Evolutionary conservation across 2,329 filamentous ascomycete species (phyloP), one percentile per base, ranked within the genome.

Genomic region (Kalmusia sp.): DNA sequence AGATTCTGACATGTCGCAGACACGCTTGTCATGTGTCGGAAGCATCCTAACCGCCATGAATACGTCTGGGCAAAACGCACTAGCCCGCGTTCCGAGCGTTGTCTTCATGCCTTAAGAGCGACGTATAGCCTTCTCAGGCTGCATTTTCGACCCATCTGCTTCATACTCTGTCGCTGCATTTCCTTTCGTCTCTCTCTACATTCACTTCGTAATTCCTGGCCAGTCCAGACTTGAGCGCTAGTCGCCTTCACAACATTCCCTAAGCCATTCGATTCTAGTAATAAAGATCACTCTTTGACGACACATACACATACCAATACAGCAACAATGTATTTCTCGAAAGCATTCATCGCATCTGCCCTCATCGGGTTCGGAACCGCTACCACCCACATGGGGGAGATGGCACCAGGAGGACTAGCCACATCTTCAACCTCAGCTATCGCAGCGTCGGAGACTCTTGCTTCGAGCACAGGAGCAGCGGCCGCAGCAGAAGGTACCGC

Each of bases 151-250:
- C 54, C 58, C 62, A 61, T 68, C 64, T 63, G 54, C 61, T 68
- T 63, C 67, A 61, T 61, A 59, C 64, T 59, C 60, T 59, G 53
- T 63, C 66, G 60, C 54, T 57, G 57, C 44, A 14, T 68, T 69
- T 65, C 62, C 61, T 67, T 69, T 62, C 67, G 57, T 68, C 64
- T 65, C 65, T 67, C 61, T 61, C 64, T 68, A 62, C 55, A 49
- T 44, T 69, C 61, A 60, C 53, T 65, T 67, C 62, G 61, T 72
- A 73, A 70, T 71, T 63, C 48, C 68, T 74, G 70, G 72, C 71
- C 64, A 74, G 71, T 64, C 71, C 71, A 74, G 67, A 57, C 67
- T 65, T 68, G 64, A 74, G 72, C 72, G 72, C 72, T 68, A 74
- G 72, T 65, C 71, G 72, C 71, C 66, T 65, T 55, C 48, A 38